A percentile compares a stretch with the other conserved stretches of the same genome.
These are phyloP conservation scores for Henckelia pumila DNA, from an alignment of 257 asterid species.

Conservation along the genomic window DNA sequence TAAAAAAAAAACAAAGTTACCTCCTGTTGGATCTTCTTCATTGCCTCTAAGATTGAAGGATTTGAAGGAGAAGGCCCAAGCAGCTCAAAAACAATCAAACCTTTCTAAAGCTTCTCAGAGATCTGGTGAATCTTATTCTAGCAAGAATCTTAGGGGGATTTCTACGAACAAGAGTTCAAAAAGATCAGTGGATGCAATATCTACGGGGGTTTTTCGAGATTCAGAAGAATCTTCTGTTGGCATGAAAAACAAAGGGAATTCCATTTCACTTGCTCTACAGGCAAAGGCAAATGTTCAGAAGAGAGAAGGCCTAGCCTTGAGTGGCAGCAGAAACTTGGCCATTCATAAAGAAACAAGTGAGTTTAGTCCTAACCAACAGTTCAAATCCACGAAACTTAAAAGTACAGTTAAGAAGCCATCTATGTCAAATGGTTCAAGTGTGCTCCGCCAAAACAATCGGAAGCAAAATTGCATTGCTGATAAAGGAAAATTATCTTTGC, in stretches of 20 bases:
- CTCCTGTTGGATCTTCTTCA: constrained; percentile 56
- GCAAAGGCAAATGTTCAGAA: constrained; percentile 88
- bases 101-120: constrained; percentile 46
- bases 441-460: constrained; percentile 78
- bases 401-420: constrained; percentile 45
- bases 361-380: constrained; percentile 37
- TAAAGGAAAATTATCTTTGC: constrained; percentile 51
- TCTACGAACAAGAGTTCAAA: constrained; percentile 46
- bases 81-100: constrained; percentile 48
- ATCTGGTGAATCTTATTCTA: constrained; percentile 41
- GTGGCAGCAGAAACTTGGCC: constrained; percentile 29
- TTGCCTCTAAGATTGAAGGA: constrained; percentile 58
- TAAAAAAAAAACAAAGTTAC: constrained; percentile 43
- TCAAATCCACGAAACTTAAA: constrained; percentile 42
- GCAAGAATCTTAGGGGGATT: constrained; percentile 45
- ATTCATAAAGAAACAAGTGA: constrained; percentile 47
- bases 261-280: constrained; percentile 83
- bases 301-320: constrained; percentile 51
- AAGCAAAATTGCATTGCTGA: constrained; percentile 72
- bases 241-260: constrained; percentile 49
- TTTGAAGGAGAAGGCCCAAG: constrained; percentile 65
- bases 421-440: constrained; percentile 34
- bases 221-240: constrained; percentile 44
- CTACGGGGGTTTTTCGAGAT: constrained; percentile 31
- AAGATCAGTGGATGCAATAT: constrained; percentile 40